Percentiles rank a stretch among this genome's conserved stretches.
phyloP scores from a whole-genome alignment of 352 stramenopile species.

The Pythium rhizo-oryzae region DNA sequence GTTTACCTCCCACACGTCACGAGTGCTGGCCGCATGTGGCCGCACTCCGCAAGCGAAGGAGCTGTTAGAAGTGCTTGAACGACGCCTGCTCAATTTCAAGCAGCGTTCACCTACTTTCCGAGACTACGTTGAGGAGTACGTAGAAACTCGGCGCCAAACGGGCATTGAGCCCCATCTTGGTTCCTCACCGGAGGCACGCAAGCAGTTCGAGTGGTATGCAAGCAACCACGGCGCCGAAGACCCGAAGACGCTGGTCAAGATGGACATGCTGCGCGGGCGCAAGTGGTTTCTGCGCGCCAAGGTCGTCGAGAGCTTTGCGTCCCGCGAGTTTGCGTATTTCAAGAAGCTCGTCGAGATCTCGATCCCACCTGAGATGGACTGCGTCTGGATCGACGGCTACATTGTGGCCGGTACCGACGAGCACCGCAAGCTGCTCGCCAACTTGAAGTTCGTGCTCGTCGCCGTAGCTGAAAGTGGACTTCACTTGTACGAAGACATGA shows the following conservation, averaged over 20 bases:
- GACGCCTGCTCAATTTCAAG: slow-evolving; percentile 14
- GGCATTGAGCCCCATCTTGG: neutral
- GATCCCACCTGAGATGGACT: neutral
- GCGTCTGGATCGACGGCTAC: neutral
- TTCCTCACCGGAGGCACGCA: neutral
- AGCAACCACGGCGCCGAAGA: slow-evolving; percentile 2
- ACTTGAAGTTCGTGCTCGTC: neutral
- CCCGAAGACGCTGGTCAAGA: neutral
- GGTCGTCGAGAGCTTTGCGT: neutral
- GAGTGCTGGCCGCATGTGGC: neutral
- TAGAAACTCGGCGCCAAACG: neutral
- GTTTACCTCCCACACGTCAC: slow-evolving; percentile 1
- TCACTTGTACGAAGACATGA: neutral
- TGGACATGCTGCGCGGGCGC: neutral
- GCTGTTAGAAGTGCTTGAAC: slow-evolving; percentile 10
- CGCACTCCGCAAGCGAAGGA: slow-evolving; percentile 12
- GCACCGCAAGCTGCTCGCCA: neutral
- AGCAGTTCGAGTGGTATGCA: slow-evolving; percentile 22
- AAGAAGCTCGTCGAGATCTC: neutral
- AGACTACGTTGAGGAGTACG: neutral
- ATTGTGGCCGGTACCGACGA: neutral
- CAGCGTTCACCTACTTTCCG: slow-evolving; percentile 1
- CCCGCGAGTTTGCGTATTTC: neutral
- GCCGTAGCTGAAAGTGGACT: neutral
- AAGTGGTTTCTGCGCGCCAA: neutral